Evolutionary conservation across 257 asterid species (phyloP), one percentile per base, ranked within the genome.

Genomic region (Salvia hispanica): DNA sequence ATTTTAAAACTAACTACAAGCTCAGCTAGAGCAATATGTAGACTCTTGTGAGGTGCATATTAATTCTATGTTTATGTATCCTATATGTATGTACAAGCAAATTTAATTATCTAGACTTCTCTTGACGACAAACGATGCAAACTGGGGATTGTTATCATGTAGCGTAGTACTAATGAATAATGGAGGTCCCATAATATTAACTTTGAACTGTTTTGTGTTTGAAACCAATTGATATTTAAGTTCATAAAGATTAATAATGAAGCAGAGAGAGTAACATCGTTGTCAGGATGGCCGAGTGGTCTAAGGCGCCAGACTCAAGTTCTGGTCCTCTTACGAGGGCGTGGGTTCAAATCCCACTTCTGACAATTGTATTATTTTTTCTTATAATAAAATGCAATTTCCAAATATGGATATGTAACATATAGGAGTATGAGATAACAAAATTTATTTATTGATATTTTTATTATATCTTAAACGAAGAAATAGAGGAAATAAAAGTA

Each of bases 291-390:
- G 92, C 88, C 92, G 90, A 88, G 95, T 88, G 96, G 95, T 88
- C 95, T 84, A 90, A 90, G 92, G 96, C 90, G 96, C 90, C 95
- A 84, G 95, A 86, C 97, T 88, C 95, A 88, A 90, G 94, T 88
- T 88, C 92, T 87, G 92, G 92, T 88, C 87, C 40, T 82, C 92
- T 77, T 33, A n/a, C 73, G 91, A 81, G 88, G 92, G 93, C 92
- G 89, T 89, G 95, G 92, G 95, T 89, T 85, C 90, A 87, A 86
- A 83, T 67, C 89, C 87, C 88, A 83, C 87, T 83, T 74, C 86
- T 81, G 89, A 81, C 86, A 82, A 7, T 34, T 2, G 2, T 34
- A 2, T 34, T 34, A 34, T 34, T 34, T 34, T 34, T 34, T 34
- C 2, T 34, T 1, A 4, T 5, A 25, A 21, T 25, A 25, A 25